Evolutionary conservation across 1,139 yeast species (phyloP).

Genomic region (Kodamaea plutei): DNA sequence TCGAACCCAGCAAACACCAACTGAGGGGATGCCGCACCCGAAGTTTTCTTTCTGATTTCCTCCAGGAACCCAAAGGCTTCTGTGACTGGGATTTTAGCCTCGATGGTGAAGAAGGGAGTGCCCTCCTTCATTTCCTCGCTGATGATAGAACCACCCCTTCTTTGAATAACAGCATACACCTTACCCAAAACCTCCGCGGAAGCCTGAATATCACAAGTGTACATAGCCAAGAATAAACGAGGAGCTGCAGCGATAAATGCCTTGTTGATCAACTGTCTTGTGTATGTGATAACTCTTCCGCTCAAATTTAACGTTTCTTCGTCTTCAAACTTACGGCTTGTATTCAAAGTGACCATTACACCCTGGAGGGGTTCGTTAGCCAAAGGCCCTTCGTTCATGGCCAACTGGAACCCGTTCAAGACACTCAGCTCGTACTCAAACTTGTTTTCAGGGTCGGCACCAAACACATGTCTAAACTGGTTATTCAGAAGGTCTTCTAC

Average conservation of each 20-base stretch:
- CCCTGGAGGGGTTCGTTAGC: conserved; percentile 89
- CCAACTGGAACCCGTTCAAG: conserved; percentile 80
- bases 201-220: conserved; percentile 92
- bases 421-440: conserved; percentile 64
- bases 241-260: conserved; percentile 80
- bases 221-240: conserved; percentile 85
- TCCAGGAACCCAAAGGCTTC: conserved; percentile 97
- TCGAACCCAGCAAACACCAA: conserved; percentile 87
- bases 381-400: conserved; percentile 82
- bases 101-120: conserved; percentile 88
- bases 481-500: conserved; percentile 45
- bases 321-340: conserved; percentile 21
- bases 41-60: conserved; percentile 86
- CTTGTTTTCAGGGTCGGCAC: conserved; percentile 12
- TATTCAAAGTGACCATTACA: conserved; percentile 49
- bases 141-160: conserved; percentile 77
- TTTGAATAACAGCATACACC: conserved; percentile 91
- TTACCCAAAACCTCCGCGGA: conserved; percentile 91
- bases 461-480: conserved; percentile 31
- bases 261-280: conserved; percentile 69
- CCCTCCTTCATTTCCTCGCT: conserved; percentile 98
- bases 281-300: conserved; percentile 70
- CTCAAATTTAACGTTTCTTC: conserved; percentile 38
- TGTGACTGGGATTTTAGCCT: conserved; percentile 84
- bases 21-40: conserved; percentile 98